phyloP scores from a whole-genome alignment of 306 rosid genomes.

The Trifolium dubium region DNA sequence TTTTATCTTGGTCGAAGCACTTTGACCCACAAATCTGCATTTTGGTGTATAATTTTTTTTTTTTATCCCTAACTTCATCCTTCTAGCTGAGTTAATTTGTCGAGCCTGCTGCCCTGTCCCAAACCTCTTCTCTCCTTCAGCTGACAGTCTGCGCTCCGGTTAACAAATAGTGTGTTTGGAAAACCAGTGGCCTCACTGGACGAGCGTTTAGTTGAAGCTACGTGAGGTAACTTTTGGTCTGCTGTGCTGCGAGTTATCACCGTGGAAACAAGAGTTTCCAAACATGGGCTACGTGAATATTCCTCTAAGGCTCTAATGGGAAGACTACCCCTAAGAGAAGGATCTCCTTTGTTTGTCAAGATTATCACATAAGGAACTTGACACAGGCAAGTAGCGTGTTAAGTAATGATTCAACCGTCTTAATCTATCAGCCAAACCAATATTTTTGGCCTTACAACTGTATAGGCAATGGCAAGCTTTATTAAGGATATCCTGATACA shows the following conservation, averaged over 20 bases:
- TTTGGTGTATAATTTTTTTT: neutral
- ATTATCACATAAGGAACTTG: neutral
- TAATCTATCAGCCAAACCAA: neutral
- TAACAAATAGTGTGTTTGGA: neutral
- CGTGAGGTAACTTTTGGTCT: no score
- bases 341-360: neutral
- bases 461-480: neutral
- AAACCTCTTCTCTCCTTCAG: neutral
- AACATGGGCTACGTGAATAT: neutral
- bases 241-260: no score
- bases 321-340: slow-evolving; percentile 3
- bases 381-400: neutral
- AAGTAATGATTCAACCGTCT: neutral
- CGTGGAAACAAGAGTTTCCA: neutral
- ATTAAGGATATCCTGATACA: neutral
- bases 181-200: no score
- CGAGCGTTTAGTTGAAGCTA: no score
- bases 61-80: neutral
- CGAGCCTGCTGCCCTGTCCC: neutral
- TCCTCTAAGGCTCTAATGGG: neutral
- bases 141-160: neutral
- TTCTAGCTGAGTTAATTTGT: neutral
- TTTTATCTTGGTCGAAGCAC: neutral
- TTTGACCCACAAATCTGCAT: neutral
- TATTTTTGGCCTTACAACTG: neutral